Conservation (phyloP, 192 early-diverging fungal species). For the Podila clonocystis region DNA sequence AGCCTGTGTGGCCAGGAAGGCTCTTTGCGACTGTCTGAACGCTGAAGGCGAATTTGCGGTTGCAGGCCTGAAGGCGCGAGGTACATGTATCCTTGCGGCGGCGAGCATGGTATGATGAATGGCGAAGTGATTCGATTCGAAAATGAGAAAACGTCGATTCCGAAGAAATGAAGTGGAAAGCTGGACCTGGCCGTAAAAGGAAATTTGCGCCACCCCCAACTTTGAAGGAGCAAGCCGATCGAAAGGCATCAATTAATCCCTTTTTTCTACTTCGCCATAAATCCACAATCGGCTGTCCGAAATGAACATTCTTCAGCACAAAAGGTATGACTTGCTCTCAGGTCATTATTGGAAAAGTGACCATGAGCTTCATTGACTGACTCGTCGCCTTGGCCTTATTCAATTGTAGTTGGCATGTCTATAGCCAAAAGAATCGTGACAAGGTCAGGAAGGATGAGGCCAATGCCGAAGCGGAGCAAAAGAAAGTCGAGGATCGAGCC, state of each 20-base stretch:
- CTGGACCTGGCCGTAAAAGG: neutral
- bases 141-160: neutral
- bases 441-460: constrained; percentile 75
- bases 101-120: constrained; percentile 32
- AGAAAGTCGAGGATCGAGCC: constrained; percentile 57
- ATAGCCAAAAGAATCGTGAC: constrained; percentile 76
- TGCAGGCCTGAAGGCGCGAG: constrained; percentile 9
- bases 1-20: constrained; percentile 31
- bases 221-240: neutral
- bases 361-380: neutral
- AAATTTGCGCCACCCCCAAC: neutral
- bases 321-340: constrained; percentile 58
- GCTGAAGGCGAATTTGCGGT: constrained; percentile 7
- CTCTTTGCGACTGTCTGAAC: constrained; percentile 32
- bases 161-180: neutral
- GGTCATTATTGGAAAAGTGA: neutral
- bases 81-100: constrained; percentile 29
- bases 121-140: constrained; percentile 1
- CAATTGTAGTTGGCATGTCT: constrained; percentile 75
- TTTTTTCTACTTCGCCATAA: neutral
- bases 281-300: neutral
- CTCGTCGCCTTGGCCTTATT: neutral
- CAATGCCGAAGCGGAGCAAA: constrained; percentile 66
- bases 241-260: neutral
- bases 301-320: constrained; percentile 76